Conservation (phyloP, 2,329 filamentous ascomycete genomes). For the Dactylellina leptospora region DNA sequence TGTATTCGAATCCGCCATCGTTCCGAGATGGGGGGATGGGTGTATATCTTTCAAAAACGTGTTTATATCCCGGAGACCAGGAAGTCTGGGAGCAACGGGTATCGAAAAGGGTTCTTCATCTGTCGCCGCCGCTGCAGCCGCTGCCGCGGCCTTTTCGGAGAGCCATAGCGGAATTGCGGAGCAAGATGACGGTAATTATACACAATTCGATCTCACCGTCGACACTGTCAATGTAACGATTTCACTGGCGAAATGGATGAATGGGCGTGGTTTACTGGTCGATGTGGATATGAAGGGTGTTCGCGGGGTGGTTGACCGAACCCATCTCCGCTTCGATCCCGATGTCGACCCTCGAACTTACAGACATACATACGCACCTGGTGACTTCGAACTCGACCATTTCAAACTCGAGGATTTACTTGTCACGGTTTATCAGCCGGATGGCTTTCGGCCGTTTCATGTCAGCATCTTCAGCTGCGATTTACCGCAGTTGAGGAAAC, state of each 20-base stretch:
- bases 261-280: constrained; percentile 87
- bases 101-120: constrained; percentile 92
- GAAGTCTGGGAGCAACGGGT: constrained; percentile 70
- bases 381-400: constrained; percentile 95
- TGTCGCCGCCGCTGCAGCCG: constrained; percentile 83
- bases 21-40: constrained; percentile 92
- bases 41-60: constrained; percentile 98
- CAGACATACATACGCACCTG: constrained; percentile 84
- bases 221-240: constrained; percentile 95
- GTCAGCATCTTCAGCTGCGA: constrained; percentile 97
- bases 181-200: constrained; percentile 93
- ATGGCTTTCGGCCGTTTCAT: constrained; percentile 89
- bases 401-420: constrained; percentile 96
- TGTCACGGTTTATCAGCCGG: constrained; percentile 88
- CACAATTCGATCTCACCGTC: constrained; percentile 94
- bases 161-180: constrained; percentile 60
- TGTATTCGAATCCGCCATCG: constrained; percentile 96
- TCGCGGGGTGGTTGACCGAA: constrained; percentile 89
- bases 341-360: constrained; percentile 85
- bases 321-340: constrained; percentile 76
- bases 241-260: constrained; percentile 99
- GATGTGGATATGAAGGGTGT: constrained; percentile 96
- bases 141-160: constrained; percentile 68
- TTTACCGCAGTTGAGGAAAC: constrained; percentile 88
- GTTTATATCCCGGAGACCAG: constrained; percentile 89